Evolutionary conservation across 2,329 filamentous ascomycete genomes (phyloP), one percentile per base, ranked within the genome.

Genomic region (Aspergillus caelatus): DNA sequence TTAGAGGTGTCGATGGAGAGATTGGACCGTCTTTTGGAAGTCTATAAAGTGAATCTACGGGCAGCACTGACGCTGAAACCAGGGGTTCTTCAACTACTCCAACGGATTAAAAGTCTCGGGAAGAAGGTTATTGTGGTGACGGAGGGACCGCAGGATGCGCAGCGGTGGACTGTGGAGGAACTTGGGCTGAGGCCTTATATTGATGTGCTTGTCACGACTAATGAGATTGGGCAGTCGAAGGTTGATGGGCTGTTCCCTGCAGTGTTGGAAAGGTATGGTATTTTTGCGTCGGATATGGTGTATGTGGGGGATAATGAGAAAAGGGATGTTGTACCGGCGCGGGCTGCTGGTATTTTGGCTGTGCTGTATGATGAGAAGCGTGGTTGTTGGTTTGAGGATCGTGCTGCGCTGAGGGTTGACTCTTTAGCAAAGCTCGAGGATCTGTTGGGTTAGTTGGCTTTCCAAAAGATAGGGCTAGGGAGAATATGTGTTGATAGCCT

Each of bases 61-160:
- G 57, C 57, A 7, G 58, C 72, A 2, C 61, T 82, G 1, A 62
- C 70, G 16, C 70, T 78, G 0, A 83, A 83, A 57, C 34, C 65
- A 1, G 80, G 80, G 0, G 79, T 78, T 0, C 16, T 77, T 3
- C 58, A 70, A 0, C 65, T 84, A 1, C 67, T 84, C 0, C 39
- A 67, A 6, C 67, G 65, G 1, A 66, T 84, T 3, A 78, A 75
- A 57, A 12, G 36, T 0, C 65, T 72, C 0, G 75, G 75, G 0
- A 80, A 81, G 65, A 80, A 75, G n/a, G 71, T 84, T 4, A 73
- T 75, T 0, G 67, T 84, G 74, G 14, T 84, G 0, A 84, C 82
- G 0, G 82, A 85, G 65, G 81, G 82, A 0, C 82, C 81, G 0
- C 76, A 80, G 45, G 82, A 84, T 68, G 77, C 81, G 2, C 82